Conservation (phyloP, 441 rosid genomes). For the Manihot esculenta region DNA sequence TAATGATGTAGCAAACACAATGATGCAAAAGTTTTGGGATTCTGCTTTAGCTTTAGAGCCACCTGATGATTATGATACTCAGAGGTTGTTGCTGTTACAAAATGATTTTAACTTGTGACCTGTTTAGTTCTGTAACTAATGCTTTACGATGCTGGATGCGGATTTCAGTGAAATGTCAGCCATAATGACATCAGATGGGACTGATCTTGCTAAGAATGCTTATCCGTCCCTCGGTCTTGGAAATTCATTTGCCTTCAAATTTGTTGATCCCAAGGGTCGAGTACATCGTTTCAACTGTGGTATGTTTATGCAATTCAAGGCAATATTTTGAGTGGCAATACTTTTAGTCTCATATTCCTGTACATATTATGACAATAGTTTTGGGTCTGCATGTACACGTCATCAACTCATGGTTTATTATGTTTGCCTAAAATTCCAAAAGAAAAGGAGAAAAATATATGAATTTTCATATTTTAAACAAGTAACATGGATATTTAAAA, state of each 20-base stretch:
- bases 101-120: slow-evolving; percentile 11
- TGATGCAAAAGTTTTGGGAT: slow-evolving; percentile 99
- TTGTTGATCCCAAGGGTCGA: slow-evolving; percentile 70
- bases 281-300: slow-evolving; percentile 73
- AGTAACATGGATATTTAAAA: neutral
- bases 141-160: slow-evolving; percentile 20
- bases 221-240: slow-evolving; percentile 67
- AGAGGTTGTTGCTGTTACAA: slow-evolving; percentile 42
- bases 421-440: neutral
- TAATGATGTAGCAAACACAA: slow-evolving; percentile 74
- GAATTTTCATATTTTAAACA: neutral
- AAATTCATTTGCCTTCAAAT: slow-evolving; percentile 68
- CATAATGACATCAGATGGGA: slow-evolving; percentile 59
- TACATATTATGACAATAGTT: neutral
- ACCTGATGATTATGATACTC: slow-evolving; percentile 73
- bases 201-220: slow-evolving; percentile 49
- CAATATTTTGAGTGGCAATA: slow-evolving; percentile 4
- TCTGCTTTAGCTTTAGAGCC: slow-evolving; percentile 83
- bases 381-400: neutral
- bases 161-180: slow-evolving; percentile 77
- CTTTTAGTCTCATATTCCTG: neutral
- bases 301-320: slow-evolving; percentile 30
- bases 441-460: neutral
- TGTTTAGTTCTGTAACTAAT: slow-evolving; percentile 28
- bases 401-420: neutral